phyloP scores from a whole-genome alignment of 768 basidiomycete species.

The Phaeolepiota aurea region DNA sequence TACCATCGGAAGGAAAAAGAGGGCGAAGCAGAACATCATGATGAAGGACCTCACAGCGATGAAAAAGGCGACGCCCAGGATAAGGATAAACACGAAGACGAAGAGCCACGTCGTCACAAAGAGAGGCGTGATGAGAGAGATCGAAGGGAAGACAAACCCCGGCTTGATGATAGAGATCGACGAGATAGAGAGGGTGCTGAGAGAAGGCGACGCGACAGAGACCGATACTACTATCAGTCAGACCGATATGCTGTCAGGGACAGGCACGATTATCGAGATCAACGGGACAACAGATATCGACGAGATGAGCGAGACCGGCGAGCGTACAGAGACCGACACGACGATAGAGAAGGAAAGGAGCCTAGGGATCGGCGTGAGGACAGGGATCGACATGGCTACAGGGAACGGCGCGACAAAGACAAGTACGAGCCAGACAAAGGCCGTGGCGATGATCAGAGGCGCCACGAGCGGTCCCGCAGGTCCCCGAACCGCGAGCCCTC shows the following conservation, averaged over 20 bases:
- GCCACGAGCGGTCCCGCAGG: not conserved
- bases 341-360: slow-evolving; percentile 3
- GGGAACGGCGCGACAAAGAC: not conserved
- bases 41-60: not conserved
- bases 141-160: not conserved
- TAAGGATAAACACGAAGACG: not conserved
- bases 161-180: slow-evolving; percentile 7
- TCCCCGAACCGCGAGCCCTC: not conserved
- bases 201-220: slow-evolving; percentile 5
- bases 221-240: not conserved
- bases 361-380: slow-evolving; percentile 1
- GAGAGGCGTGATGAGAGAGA: not conserved
- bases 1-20: not conserved
- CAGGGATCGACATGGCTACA: slow-evolving; percentile 4
- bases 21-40: not conserved
- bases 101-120: not conserved
- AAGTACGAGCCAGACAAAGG: not conserved
- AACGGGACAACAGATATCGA: slow-evolving; percentile 7
- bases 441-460: not conserved
- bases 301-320: slow-evolving; percentile 7
- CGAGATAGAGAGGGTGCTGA: slow-evolving; percentile 9
- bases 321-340: slow-evolving; percentile 5
- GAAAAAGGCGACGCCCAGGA: not conserved
- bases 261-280: slow-evolving; percentile 10
- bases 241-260: slow-evolving; percentile 9